phyloP scores from a whole-genome alignment of 2,329 filamentous ascomycete genomes.

The Neopestalotiopsis clavispora region DNA sequence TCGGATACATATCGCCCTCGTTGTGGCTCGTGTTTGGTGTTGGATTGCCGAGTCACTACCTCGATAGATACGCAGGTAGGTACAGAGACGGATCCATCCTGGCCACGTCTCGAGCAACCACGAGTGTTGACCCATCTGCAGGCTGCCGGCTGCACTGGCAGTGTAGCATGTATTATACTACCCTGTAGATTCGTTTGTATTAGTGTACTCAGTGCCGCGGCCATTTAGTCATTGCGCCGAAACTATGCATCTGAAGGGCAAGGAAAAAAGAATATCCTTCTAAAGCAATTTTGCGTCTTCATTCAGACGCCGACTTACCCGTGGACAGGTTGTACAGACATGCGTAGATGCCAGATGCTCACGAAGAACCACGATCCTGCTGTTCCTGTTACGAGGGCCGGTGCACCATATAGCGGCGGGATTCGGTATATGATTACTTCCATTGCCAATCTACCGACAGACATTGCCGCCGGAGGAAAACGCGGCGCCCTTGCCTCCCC shows the following conservation, averaged over 20 bases:
- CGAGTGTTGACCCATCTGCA: background rate
- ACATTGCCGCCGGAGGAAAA: background rate
- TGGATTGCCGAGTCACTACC: too few relatives aligned
- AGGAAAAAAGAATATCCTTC: background rate
- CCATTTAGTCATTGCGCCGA: constrained; percentile 13
- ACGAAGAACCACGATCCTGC: background rate
- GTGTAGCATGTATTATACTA: background rate
- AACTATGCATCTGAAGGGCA: background rate
- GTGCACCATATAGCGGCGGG: background rate
- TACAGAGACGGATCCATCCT: too few relatives aligned
- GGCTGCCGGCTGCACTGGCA: background rate
- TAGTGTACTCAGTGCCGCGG: background rate
- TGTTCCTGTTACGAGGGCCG: background rate
- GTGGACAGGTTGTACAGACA: background rate
- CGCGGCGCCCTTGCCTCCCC: background rate
- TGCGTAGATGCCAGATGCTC: too few relatives aligned
- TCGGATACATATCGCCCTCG: too few relatives aligned
- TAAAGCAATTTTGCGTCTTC: background rate
- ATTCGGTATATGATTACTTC: background rate
- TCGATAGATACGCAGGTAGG: too few relatives aligned
- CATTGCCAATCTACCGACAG: background rate
- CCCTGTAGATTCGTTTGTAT: background rate
- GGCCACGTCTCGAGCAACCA: too few relatives aligned
- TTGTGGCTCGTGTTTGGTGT: too few relatives aligned
- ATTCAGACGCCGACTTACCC: background rate